Conservation (phyloP, 2,329 filamentous ascomycete genomes). For the Fusarium paranaense region DNA sequence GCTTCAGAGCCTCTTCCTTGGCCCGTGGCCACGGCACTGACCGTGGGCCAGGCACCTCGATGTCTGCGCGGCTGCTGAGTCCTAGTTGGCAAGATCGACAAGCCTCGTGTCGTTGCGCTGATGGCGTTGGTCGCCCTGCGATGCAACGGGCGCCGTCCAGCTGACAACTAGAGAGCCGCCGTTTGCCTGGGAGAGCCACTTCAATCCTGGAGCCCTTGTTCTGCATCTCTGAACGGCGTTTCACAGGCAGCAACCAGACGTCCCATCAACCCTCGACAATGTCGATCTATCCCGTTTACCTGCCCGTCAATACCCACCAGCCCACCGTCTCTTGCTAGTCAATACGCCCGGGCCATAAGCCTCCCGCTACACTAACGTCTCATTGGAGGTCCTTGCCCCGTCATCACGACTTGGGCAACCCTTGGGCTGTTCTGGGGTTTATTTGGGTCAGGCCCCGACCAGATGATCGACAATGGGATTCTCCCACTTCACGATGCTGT, state of each 20-base stretch:
- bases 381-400: slow-evolving; percentile 31
- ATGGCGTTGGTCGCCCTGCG: slow-evolving; percentile 5
- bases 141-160: slow-evolving; percentile 9
- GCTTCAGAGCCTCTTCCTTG: slow-evolving; percentile 3
- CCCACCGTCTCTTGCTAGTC: slow-evolving; percentile 24
- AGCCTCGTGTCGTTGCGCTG: slow-evolving; percentile 3
- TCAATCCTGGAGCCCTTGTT: neutral
- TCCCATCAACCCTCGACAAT: slow-evolving; percentile 23
- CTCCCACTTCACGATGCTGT: slow-evolving; percentile 31
- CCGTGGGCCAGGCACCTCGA: neutral
- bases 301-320: slow-evolving; percentile 15
- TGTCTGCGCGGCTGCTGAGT: slow-evolving; percentile 7
- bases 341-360: slow-evolving; percentile 38
- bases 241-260: slow-evolving; percentile 18
- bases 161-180: slow-evolving; percentile 2
- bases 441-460: slow-evolving; percentile 14
- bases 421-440: slow-evolving; percentile 20
- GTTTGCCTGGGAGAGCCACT: slow-evolving; percentile 11
- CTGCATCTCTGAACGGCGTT: slow-evolving; percentile 5
- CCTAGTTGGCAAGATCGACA: slow-evolving; percentile 4
- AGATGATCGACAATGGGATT: slow-evolving; percentile 35
- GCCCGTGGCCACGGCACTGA: neutral
- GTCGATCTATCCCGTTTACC: slow-evolving; percentile 38
- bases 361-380: slow-evolving; percentile 42
- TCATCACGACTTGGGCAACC: slow-evolving; percentile 33